Evolutionary conservation across 331 rosid genomes (phyloP).

Genomic region (Rosa hybrid): DNA sequence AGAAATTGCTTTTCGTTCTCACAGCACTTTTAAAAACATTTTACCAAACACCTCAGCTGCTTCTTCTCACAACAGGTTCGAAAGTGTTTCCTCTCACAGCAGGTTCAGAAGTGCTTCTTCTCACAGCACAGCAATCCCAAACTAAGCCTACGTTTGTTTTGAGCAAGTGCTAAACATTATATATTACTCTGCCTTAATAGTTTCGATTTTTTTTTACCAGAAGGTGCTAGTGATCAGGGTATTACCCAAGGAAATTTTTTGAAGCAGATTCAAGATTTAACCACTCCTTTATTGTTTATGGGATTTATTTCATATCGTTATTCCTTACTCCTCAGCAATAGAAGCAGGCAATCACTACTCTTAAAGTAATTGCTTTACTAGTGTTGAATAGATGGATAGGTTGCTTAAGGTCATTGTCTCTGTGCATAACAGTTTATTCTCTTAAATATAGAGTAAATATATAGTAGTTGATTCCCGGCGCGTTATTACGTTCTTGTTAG

Average conservation of each 20-base stretch:
- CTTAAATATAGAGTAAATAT: neutral
- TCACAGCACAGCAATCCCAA: too few species aligned
- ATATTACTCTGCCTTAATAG: neutral
- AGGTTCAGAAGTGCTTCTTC: too few species aligned
- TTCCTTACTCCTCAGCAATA: constrained; percentile 49
- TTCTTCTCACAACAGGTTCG: too few species aligned
- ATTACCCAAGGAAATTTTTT: constrained; percentile 44
- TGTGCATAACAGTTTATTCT: neutral
- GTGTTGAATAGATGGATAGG: neutral
- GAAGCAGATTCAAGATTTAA: constrained; percentile 47
- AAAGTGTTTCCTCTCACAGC: too few species aligned
- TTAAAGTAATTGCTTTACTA: neutral
- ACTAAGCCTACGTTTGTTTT: neutral
- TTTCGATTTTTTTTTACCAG: constrained; percentile 31
- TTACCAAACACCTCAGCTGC: too few species aligned
- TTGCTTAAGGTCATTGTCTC: neutral
- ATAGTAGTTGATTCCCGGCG: neutral
- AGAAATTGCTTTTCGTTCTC: too few species aligned
- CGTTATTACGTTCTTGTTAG: neutral
- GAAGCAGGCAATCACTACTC: constrained; percentile 53
- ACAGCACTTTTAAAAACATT: too few species aligned
- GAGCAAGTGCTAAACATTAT: neutral
- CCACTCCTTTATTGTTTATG: constrained; percentile 50
- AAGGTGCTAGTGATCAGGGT: constrained; percentile 52
- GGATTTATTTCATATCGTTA: constrained; percentile 50